A percentile compares a stretch with the other conserved stretches of the same genome.
phyloP scores from a whole-genome alignment of 2,329 filamentous ascomycete genomes.

The Raffaelea albimanens region DNA sequence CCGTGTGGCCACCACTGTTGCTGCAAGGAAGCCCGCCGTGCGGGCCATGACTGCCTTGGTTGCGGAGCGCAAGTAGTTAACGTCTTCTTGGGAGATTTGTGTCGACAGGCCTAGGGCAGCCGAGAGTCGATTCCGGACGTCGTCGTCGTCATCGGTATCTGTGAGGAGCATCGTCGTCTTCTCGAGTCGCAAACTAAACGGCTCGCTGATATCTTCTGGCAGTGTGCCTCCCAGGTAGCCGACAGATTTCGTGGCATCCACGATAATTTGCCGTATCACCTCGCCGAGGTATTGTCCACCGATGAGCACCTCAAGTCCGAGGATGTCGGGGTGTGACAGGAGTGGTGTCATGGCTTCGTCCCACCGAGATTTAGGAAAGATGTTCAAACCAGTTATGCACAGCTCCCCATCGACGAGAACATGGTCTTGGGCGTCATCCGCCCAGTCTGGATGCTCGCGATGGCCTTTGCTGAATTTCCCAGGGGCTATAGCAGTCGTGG shows the following conservation, averaged over 20 bases:
- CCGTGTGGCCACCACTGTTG: too few relatives aligned
- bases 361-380: neutral
- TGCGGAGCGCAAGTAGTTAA: too few relatives aligned
- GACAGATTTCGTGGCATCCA: neutral
- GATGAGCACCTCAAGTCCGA: neutral
- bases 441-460: neutral
- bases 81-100: too few relatives aligned
- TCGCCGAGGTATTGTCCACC: neutral
- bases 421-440: neutral
- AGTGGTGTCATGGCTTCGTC: neutral
- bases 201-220: too few relatives aligned
- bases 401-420: constrained; percentile 3
- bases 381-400: neutral
- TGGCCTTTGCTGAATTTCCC: neutral
- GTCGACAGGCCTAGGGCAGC: too few relatives aligned
- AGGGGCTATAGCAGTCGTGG: neutral
- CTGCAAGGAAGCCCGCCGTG: too few relatives aligned
- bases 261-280: neutral
- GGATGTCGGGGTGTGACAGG: neutral
- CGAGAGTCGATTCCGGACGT: too few relatives aligned
- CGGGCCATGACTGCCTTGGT: too few relatives aligned
- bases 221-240: constrained; percentile 19
- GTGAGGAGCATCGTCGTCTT: too few relatives aligned
- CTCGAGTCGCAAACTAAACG: too few relatives aligned
- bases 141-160: too few relatives aligned